phyloP scores from a whole-genome alignment of 2,329 filamentous ascomycete genomes.

The Neofusicoccum laricinum region DNA sequence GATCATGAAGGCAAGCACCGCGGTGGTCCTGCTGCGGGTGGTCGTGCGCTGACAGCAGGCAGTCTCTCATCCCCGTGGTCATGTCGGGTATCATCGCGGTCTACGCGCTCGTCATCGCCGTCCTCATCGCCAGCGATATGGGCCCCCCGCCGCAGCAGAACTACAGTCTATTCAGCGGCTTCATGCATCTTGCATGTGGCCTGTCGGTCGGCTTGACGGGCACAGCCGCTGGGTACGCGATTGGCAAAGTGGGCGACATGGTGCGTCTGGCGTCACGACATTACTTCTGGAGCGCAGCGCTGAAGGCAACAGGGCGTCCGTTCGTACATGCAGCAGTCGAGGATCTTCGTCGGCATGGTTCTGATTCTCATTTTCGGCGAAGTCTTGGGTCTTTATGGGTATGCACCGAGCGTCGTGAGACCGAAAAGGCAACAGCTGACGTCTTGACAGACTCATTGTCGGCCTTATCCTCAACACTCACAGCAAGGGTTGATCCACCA shows the following conservation, averaged over 20 bases:
- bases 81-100: slow-evolving; percentile 99
- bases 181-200: slow-evolving; percentile 90
- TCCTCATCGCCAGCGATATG: slow-evolving; percentile 91
- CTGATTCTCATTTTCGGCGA: slow-evolving; percentile 98
- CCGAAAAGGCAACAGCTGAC: neutral
- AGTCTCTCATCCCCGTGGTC: slow-evolving; percentile 85
- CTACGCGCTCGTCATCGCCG: slow-evolving; percentile 93
- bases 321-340: slow-evolving; percentile 92
- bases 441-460: slow-evolving; percentile 70
- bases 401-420: slow-evolving; percentile 33
- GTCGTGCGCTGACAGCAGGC: slow-evolving; percentile 11
- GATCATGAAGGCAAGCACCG: slow-evolving; percentile 74
- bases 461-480: slow-evolving; percentile 91
- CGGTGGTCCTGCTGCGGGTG: slow-evolving; percentile 14
- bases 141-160: slow-evolving; percentile 63
- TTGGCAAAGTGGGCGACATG: slow-evolving; percentile 91
- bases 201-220: slow-evolving; percentile 64
- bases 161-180: slow-evolving; percentile 87
- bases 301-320: slow-evolving; percentile 63
- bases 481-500: slow-evolving; percentile 53
- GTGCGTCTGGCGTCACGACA: slow-evolving; percentile 45
- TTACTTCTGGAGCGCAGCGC: neutral
- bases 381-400: slow-evolving; percentile 96
- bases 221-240: slow-evolving; percentile 57
- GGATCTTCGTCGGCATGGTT: slow-evolving; percentile 98